Base-by-base conservation (phyloP, 208 protist genomes). In the Endotrypanum monterogeii region DNA sequence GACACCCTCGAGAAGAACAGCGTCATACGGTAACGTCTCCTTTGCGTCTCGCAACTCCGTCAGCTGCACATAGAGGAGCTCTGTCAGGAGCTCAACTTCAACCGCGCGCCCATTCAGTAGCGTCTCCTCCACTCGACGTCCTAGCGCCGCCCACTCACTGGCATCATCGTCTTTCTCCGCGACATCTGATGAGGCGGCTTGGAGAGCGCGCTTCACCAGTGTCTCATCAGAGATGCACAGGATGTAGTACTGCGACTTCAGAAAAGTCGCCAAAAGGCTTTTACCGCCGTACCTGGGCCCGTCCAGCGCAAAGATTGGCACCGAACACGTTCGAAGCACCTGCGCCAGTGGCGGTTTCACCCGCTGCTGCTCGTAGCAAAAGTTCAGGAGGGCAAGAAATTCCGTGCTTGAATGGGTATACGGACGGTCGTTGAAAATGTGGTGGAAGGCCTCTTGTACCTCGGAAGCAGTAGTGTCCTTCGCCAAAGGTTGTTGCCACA, bases 271-370 rank as follows among this genome's bases (percentile, higher is more conserved):
- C 16, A 95, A 80, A 51, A 94, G 37, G 14, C 88, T 89, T 73
- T 97, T 97, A 12, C 93, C 93, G 66, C 85, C 88, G 67, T 86
- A 87, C 72, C 92, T 94, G 52, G 91, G 82, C 6, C 93, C 93
- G 52, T 86, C 78, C 3, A 97, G 56, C n/a, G 83, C 71, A 54
- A 95, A 83, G n/a, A 93, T 63, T 25, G 90, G 89, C 14, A 87
- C 66, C n/a, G 75, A 78, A 65, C 79, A 87, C 41, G 86, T 32
- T 46, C 90, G 85, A 62, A 91, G 87, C 35, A 83, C 80, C 56
- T 62, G 62, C 68, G 70, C 78, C 65, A 60, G 60, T 69, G 73
- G 74, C 35, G 73, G 65, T 12, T 18, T 46, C 18, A 73, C 23
- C 51, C n/a, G 62, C 57, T 80, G 39, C 46, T 65, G 70, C 25